Evolutionary conservation across 1,284 basidiomycete genomes (phyloP).

Genomic region (Cryptococcus jaspeensis): DNA sequence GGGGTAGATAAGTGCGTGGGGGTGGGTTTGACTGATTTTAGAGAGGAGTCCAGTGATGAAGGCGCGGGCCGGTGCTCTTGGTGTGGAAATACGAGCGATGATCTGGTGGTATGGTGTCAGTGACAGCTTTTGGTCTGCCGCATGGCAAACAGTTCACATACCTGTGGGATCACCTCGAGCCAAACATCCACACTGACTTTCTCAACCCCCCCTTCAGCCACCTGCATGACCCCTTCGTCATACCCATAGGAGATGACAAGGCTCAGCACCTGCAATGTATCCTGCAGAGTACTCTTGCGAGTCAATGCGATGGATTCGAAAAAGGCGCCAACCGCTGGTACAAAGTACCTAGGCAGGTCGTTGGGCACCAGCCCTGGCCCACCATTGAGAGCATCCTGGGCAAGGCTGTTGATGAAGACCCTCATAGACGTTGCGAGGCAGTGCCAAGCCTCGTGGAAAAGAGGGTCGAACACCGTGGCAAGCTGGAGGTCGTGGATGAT

Average conservation of each 20-base stretch:
- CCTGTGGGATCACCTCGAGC: constrained; percentile 98
- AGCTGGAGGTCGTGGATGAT: constrained; percentile 81
- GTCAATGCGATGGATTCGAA: constrained; percentile 91
- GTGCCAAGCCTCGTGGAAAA: constrained; percentile 99
- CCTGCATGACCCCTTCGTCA: constrained; percentile 84
- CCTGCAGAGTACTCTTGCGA: constrained; percentile 90
- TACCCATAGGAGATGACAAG: constrained; percentile 99
- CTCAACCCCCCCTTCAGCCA: constrained; percentile 83
- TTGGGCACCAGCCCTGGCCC: too few species aligned
- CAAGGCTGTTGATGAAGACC: constrained; percentile 83
- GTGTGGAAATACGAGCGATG: constrained; percentile 97
- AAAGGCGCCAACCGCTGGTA: constrained; percentile 95
- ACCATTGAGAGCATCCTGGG: constrained; percentile 68
- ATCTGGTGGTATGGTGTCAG: constrained; percentile 62
- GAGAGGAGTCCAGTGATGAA: constrained; percentile 88
- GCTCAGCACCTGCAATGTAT: constrained; percentile 88
- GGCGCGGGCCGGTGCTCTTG: constrained; percentile 78
- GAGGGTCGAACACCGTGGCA: constrained; percentile 87
- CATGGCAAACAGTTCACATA: too few species aligned
- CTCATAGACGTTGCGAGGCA: constrained; percentile 98
- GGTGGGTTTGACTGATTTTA: constrained; percentile 93
- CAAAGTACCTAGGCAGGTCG: constrained; percentile 81
- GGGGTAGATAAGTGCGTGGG: constrained; percentile 96
- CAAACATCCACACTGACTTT: constrained; percentile 95
- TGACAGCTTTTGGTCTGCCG: background rate